Conservation (phyloP, 805 yeast species). For the Monosporozyma solicola region DNA sequence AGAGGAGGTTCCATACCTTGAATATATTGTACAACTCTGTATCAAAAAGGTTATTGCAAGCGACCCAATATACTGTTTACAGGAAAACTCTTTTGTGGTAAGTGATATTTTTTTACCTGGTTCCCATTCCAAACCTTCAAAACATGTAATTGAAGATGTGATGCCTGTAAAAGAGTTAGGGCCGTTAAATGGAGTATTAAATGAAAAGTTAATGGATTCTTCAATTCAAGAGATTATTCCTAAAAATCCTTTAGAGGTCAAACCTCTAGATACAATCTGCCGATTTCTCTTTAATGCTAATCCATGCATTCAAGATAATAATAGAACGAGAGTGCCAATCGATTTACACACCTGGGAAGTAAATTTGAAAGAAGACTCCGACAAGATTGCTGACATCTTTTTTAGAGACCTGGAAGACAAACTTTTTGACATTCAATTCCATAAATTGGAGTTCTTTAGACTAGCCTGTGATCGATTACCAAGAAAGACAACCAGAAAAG, state of each 20-base stretch:
- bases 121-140: neutral
- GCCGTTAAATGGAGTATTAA: neutral
- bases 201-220: neutral
- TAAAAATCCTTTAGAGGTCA: neutral
- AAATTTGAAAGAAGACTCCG: neutral
- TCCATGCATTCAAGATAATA: neutral
- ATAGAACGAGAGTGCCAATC: neutral
- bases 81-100: neutral
- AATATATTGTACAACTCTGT: neutral
- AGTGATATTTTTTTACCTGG: neutral
- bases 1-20: neutral
- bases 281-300: neutral
- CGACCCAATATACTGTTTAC: neutral
- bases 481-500: neutral
- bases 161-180: neutral
- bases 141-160: neutral
- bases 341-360: neutral
- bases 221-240: neutral
- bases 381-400: neutral
- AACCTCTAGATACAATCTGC: neutral
- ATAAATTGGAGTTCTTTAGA: constrained; percentile 16
- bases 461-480: neutral
- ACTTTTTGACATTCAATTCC: constrained; percentile 12
- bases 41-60: neutral
- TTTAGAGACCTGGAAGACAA: constrained; percentile 3